A percentile compares a stretch with the other conserved stretches of the same genome.
Evolutionary conservation across 1,284 basidiomycete genomes (phyloP).

Genomic region (Puccinia hordei): DNA sequence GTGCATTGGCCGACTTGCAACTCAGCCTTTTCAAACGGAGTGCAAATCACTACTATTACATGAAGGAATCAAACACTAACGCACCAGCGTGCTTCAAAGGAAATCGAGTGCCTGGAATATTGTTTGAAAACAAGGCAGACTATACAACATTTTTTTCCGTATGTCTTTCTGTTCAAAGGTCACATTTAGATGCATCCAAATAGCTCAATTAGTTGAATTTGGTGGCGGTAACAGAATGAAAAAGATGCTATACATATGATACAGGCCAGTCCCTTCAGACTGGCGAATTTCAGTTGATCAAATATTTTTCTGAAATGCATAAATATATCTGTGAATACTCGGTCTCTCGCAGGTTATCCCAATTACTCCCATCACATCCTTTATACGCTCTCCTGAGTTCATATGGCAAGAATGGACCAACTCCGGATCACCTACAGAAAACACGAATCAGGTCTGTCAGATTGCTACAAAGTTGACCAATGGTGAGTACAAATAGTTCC

Average conservation of each 20-base stretch:
- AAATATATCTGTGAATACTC: not conserved
- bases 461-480: slow-evolving; percentile 42
- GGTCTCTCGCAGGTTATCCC: slow-evolving; percentile 33
- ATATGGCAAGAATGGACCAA: slow-evolving; percentile 47
- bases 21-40: slow-evolving; percentile 44
- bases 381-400: slow-evolving; percentile 32
- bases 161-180: not conserved
- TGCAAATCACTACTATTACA: slow-evolving; percentile 45
- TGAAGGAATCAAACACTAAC: slow-evolving; percentile 35
- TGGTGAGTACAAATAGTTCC: slow-evolving; percentile 32
- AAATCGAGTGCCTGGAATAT: slow-evolving; percentile 48
- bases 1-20: slow-evolving; percentile 38
- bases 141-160: slow-evolving; percentile 51
- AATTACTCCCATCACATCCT: slow-evolving; percentile 44
- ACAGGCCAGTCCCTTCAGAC: slow-evolving; percentile 24
- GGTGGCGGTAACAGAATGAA: slow-evolving; percentile 14
- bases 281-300: not conserved
- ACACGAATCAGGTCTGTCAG: slow-evolving; percentile 26
- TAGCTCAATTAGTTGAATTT: not conserved
- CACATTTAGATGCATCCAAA: not conserved
- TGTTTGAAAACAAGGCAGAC: slow-evolving; percentile 50
- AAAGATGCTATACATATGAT: slow-evolving; percentile 52
- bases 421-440: slow-evolving; percentile 26
- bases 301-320: not conserved
- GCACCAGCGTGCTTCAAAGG: slow-evolving; percentile 21